A percentile compares a stretch with the other conserved stretches of the same genome.
phyloP scores from a whole-genome alignment of 2,329 filamentous ascomycete species.

The Coniella lustricola region DNA sequence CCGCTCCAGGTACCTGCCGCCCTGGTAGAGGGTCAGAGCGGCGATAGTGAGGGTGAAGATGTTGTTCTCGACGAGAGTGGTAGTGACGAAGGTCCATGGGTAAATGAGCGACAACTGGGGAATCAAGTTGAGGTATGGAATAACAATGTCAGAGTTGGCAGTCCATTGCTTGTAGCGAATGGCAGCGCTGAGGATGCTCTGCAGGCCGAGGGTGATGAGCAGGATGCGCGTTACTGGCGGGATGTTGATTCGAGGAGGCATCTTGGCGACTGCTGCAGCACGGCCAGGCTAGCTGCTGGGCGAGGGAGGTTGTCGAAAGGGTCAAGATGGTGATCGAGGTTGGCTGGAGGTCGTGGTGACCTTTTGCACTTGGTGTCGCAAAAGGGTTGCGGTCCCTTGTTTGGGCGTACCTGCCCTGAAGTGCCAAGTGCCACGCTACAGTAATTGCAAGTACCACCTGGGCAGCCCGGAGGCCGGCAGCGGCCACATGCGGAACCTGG shows the following conservation, averaged over 20 bases:
- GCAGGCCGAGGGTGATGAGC: constrained; percentile 64
- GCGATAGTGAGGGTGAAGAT: constrained; percentile 78
- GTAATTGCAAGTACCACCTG: background rate
- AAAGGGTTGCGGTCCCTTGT: constrained; percentile 5
- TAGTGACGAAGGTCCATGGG: constrained; percentile 85
- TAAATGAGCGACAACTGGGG: constrained; percentile 78
- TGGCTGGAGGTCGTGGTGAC: background rate
- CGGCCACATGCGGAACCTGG: background rate
- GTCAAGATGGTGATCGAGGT: background rate
- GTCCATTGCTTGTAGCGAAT: constrained; percentile 67
- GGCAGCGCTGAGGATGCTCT: constrained; percentile 76
- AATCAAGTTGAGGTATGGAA: constrained; percentile 82
- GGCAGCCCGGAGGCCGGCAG: background rate
- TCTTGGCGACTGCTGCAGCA: constrained; percentile 30
- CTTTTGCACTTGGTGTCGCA: background rate
- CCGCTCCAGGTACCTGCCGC: constrained; percentile 88
- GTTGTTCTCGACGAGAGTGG: constrained; percentile 88
- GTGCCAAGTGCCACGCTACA: background rate
- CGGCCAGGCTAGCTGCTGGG: background rate
- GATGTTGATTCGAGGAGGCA: constrained; percentile 83
- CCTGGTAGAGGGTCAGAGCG: constrained; percentile 75
- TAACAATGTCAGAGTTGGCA: constrained; percentile 56
- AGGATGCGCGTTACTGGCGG: constrained; percentile 83
- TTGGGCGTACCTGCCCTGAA: background rate
- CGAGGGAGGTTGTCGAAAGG: background rate